Percentiles rank a stretch among this genome's conserved stretches.
phyloP scores from a whole-genome alignment of 1,284 basidiomycete species.

The Chalciporus sp. region DNA sequence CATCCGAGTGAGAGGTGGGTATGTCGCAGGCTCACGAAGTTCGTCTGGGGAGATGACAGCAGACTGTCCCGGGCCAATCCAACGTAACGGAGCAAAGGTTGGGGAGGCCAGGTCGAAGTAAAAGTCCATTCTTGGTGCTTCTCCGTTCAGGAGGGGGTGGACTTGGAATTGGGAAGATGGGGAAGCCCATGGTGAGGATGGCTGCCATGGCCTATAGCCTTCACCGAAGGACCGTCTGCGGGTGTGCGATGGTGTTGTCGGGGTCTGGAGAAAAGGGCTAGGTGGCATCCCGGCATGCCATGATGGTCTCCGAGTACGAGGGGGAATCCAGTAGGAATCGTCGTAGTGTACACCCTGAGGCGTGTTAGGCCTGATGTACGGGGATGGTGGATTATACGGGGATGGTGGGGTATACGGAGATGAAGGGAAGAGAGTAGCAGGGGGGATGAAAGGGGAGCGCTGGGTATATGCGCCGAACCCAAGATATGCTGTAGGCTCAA shows the following conservation, averaged over 20 bases:
- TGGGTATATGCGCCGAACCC: conserved; percentile 31
- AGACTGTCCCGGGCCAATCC: conserved; percentile 41
- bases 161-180: conserved; percentile 43
- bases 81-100: conserved; percentile 46
- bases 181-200: conserved; percentile 26
- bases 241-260: conserved; percentile 13
- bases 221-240: conserved; percentile 47
- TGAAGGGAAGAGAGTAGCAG: conserved; percentile 36
- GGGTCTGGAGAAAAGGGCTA: conserved; percentile 28
- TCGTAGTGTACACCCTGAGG: conserved; percentile 21
- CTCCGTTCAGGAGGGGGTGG: conserved; percentile 63
- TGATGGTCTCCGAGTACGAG: conserved; percentile 40
- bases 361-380: conserved; percentile 26
- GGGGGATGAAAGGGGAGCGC: conserved; percentile 46
- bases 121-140: conserved; percentile 46
- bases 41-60: conserved; percentile 44
- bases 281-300: conserved; percentile 38
- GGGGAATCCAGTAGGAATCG: conserved; percentile 25
- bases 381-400: conserved; percentile 30
- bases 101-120: conserved; percentile 57
- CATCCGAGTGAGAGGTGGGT: conserved; percentile 57
- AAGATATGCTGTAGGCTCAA: conserved; percentile 33
- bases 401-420: conserved; percentile 30
- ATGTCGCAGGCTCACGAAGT: conserved; percentile 54
- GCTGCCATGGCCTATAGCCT: conserved; percentile 28